These are phyloP conservation scores for Nymphaea colorata DNA, from an alignment of 164 flowering plant species.

Conservation along the genomic window DNA sequence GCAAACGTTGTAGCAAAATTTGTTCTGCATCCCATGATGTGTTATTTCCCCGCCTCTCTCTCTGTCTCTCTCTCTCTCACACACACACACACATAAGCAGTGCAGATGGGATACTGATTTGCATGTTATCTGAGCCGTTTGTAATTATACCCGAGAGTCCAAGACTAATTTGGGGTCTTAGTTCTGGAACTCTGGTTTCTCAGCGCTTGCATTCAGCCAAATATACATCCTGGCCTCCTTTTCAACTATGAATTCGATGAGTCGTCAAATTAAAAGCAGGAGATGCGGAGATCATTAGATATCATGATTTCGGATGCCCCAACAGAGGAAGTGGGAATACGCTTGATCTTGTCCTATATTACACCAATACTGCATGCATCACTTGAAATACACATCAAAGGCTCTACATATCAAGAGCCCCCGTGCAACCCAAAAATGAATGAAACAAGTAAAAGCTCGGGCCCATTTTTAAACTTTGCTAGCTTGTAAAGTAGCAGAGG, in stretches of 20 bases:
- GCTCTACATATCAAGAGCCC: slow-evolving; percentile 1
- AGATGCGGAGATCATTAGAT: background rate
- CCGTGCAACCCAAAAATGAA: background rate
- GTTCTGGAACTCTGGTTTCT: background rate
- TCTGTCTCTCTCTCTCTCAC: background rate
- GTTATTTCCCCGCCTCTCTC: background rate
- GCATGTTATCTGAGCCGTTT: no score
- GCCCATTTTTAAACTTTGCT: slow-evolving; percentile 31
- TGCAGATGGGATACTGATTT: no score
- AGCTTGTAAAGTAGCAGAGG: slow-evolving; percentile 39
- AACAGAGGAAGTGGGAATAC: background rate
- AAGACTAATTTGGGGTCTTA: background rate
- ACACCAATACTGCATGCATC: background rate
- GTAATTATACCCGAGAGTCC: background rate
- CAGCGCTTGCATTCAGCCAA: background rate
- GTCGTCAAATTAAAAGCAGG: background rate
- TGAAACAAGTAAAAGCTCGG: background rate
- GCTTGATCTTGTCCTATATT: background rate
- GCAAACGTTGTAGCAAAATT: no score
- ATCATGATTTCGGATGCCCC: background rate
- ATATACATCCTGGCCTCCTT: background rate
- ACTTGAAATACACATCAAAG: slow-evolving; percentile 9
- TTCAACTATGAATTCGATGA: background rate
- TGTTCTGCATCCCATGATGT: no score
- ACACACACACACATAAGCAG: background rate